Evolutionary conservation across 2,329 filamentous ascomycete species (phyloP), one percentile per base, ranked within the genome.

Genomic region (Knoxdaviesia capensis): DNA sequence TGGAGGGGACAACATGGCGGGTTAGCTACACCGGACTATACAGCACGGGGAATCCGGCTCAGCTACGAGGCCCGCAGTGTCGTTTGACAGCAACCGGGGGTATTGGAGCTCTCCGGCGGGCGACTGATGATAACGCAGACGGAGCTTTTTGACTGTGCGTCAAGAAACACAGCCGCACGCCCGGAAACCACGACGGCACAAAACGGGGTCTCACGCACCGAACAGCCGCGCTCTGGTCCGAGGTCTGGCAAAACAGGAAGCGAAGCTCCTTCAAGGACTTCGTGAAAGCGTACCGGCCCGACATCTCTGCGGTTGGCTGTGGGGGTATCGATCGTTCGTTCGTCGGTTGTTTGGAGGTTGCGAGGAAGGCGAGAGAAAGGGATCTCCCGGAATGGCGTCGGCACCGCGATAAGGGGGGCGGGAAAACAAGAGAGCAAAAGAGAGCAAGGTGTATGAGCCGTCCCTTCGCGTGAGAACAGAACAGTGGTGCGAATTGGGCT

Each of bases 241-340:
- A 83, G 42, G 84, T 87, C 65, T 96, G 88, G 69, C 90, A 96
- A 67, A 96, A 88, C 54, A 93, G 72, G 66, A 98, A 98, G 59
- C 90, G 82, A 59, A 98, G 72, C 71, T 98, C 90, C 71, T 86
- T 93, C 59, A 98, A 71, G 50, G 76, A 68, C 61, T 85, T 80
- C 52, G 76, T 73, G 65, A 98, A 98, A 53, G 77, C 84, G 67
- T 94, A 94, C 71, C 90, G 93, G 64, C 72, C 69, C 52, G 86
- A 84, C 90, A 96, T 96, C 34, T 44, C 43, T 42, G 47, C 38
- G 41, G 38, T 43, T 41, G 44, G 11, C 7, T 42, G 32, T 34
- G 11, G 20, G 28, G 20, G 20, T 2, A 20, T 20, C 20, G 2
- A 3, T 20, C 20, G 20, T 20, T 20, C 20, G 20, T 20, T 20